These are phyloP conservation scores for Tuber magnatum DNA, from an alignment of 495 filamentous ascomycete species.

Conservation along the genomic window DNA sequence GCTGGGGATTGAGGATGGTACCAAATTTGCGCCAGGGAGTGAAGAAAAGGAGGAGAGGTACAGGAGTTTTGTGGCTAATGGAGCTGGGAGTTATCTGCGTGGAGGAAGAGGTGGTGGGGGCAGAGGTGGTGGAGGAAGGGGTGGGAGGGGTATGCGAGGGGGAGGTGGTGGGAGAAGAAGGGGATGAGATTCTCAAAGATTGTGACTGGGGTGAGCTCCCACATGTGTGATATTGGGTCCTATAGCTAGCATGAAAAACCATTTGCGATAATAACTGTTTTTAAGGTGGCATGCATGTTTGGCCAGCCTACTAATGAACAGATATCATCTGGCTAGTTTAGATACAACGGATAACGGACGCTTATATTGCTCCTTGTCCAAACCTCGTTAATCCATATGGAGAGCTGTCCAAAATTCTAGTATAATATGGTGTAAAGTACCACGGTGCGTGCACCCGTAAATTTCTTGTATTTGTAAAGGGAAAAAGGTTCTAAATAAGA, in stretches of 20 bases:
- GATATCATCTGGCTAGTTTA: neutral
- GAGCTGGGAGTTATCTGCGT: slow-evolving; percentile 31
- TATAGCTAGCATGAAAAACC: neutral
- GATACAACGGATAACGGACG: neutral
- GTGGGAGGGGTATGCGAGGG: slow-evolving; percentile 41
- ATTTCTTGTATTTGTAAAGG: too few species aligned
- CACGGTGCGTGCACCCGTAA: too few species aligned
- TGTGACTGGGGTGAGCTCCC: neutral
- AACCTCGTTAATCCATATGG: neutral
- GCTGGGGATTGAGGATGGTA: slow-evolving; percentile 68
- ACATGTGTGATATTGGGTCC: neutral
- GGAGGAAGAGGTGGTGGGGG: slow-evolving; percentile 43
- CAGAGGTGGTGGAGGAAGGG: slow-evolving; percentile 42
- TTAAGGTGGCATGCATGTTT: neutral
- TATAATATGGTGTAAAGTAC: neutral
- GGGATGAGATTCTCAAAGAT: slow-evolving; percentile 36
- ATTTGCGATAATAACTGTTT: neutral
- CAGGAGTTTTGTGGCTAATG: slow-evolving; percentile 39
- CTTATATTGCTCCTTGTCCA: neutral
- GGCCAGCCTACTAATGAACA: neutral
- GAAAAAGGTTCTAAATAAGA: too few species aligned
- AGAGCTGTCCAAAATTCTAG: neutral
- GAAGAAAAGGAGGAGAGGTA: slow-evolving; percentile 32
- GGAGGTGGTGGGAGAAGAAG: slow-evolving; percentile 36
- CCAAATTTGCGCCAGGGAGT: slow-evolving; percentile 44